A percentile compares a stretch with the other conserved stretches of the same genome.
Evolutionary conservation across 192 early-diverging fungal genomes (phyloP).

Genomic region (Backusella macrospora): DNA sequence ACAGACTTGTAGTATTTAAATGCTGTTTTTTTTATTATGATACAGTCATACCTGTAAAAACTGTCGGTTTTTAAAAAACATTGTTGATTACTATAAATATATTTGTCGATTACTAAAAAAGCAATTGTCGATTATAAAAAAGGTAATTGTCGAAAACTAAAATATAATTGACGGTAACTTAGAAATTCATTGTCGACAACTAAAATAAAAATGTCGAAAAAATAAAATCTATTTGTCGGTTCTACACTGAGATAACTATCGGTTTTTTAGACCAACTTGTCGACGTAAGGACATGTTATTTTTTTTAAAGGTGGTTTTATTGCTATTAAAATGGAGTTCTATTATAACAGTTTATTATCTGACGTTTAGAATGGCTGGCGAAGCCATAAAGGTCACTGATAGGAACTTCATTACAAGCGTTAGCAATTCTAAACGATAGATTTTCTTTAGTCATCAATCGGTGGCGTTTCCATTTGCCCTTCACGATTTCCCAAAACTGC

Average conservation of each 20-base stretch:
- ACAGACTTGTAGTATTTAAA: too few species aligned
- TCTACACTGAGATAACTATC: not conserved
- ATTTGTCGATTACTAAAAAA: not conserved
- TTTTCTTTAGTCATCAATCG: constrained; percentile 13
- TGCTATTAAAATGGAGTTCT: not conserved
- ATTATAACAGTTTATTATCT: constrained; percentile 8
- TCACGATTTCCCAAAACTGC: constrained; percentile 28
- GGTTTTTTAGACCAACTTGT: too few species aligned
- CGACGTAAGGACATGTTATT: too few species aligned
- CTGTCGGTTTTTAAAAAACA: constrained; percentile 13
- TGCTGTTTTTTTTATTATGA: too few species aligned
- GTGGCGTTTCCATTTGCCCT: constrained; percentile 1
- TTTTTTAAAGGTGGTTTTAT: too few species aligned
- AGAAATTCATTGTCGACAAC: too few species aligned
- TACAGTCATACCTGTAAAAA: constrained; percentile 16
- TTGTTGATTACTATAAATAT: too few species aligned
- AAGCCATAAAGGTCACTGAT: constrained; percentile 4
- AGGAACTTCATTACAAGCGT: not conserved
- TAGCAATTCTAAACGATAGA: constrained; percentile 9
- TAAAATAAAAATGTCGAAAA: too few species aligned
- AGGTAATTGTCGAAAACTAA: too few species aligned
- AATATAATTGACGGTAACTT: too few species aligned
- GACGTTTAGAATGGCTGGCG: not conserved
- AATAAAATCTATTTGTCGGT: constrained; percentile 7
- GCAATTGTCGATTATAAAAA: too few species aligned